phyloP scores from a whole-genome alignment of 306 rosid genomes.

The Purshia tridentata region DNA sequence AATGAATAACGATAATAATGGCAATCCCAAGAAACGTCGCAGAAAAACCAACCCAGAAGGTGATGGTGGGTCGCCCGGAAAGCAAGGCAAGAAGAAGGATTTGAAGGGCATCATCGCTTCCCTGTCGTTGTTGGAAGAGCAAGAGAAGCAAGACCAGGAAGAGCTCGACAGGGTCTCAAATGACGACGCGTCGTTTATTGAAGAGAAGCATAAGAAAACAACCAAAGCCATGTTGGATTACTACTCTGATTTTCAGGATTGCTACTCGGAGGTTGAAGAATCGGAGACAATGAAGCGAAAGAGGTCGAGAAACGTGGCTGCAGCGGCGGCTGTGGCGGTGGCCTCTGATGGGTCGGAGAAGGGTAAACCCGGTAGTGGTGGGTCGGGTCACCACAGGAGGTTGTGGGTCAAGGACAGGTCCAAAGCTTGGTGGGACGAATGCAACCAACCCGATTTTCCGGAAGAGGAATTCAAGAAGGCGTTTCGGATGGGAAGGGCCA shows the following conservation, averaged over 20 bases:
- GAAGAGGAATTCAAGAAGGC: constrained; percentile 79
- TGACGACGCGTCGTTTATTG: constrained; percentile 48
- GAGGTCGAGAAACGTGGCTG: constrained; percentile 41
- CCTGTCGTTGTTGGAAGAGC: constrained; percentile 53
- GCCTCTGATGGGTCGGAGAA: constrained; percentile 31
- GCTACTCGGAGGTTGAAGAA: constrained; percentile 49
- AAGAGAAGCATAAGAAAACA: constrained; percentile 45
- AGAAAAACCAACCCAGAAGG: background rate
- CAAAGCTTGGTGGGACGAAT: constrained; percentile 97
- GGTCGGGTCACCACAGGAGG: constrained; percentile 52
- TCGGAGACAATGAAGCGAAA: constrained; percentile 47
- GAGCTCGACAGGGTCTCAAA: constrained; percentile 38
- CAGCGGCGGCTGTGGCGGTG: constrained; percentile 4
- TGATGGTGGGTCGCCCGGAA: constrained; percentile 20
- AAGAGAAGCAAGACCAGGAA: constrained; percentile 48
- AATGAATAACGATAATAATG: constrained; percentile 41
- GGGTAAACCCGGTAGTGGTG: constrained; percentile 23
- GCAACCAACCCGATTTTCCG: constrained; percentile 75
- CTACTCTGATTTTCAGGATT: constrained; percentile 45
- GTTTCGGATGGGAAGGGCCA: constrained; percentile 76
- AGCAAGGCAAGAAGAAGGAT: constrained; percentile 40
- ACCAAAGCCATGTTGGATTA: constrained; percentile 52
- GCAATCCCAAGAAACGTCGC: constrained; percentile 29
- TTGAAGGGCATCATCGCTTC: constrained; percentile 58
- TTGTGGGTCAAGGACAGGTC: constrained; percentile 96